Evolutionary conservation across 1,139 yeast genomes (phyloP).

Genomic region (Meyerozyma carpophila): DNA sequence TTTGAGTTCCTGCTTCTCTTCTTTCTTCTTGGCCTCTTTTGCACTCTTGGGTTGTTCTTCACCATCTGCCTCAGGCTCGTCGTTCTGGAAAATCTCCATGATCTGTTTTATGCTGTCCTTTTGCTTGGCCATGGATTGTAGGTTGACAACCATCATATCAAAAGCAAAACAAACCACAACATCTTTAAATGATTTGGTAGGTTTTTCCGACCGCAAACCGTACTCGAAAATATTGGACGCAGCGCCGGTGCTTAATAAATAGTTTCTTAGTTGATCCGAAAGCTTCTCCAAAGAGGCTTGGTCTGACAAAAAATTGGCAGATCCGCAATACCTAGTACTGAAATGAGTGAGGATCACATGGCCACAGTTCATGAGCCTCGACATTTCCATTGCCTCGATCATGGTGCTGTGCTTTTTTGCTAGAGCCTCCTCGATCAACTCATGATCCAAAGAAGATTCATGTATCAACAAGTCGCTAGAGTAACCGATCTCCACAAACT

Average conservation of each 20-base stretch:
- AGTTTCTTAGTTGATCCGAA: background rate
- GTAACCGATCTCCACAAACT: conserved; percentile 57
- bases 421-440: conserved; percentile 72
- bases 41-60: conserved; percentile 15
- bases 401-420: conserved; percentile 87
- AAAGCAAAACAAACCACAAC: conserved; percentile 37
- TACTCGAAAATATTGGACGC: conserved; percentile 24
- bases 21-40: conserved; percentile 19
- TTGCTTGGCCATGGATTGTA: conserved; percentile 15
- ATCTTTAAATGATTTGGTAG: conserved; percentile 19
- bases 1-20: conserved; percentile 32
- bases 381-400: conserved; percentile 75
- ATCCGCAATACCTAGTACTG: conserved; percentile 80
- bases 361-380: conserved; percentile 65
- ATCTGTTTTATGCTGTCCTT: conserved; percentile 10
- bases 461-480: conserved; percentile 79
- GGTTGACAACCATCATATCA: conserved; percentile 34
- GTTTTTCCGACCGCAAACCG: conserved; percentile 5
- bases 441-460: conserved; percentile 89
- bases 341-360: conserved; percentile 82
- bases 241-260: conserved; percentile 1
- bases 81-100: conserved; percentile 11
- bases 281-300: conserved; percentile 4
- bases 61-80: conserved; percentile 8
- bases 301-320: conserved; percentile 40